Percentiles rank a stretch among this genome's conserved stretches.
phyloP scores from a whole-genome alignment of 2,329 filamentous ascomycete species.

The Daldinia sp. region DNA sequence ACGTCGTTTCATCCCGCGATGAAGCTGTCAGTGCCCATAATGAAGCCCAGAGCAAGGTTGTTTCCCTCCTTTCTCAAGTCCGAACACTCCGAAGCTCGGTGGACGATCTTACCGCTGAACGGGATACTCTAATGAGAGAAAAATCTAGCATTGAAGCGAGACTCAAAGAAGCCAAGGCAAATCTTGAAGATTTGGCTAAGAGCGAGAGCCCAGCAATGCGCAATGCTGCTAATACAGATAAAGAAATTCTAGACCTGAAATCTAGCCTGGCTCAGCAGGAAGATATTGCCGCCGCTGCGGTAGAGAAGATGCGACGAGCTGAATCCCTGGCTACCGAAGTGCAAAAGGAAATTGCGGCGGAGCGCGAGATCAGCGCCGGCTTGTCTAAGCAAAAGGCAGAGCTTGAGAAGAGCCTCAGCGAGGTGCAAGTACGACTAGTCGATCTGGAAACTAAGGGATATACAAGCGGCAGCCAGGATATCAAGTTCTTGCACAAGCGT shows the following conservation, averaged over 20 bases:
- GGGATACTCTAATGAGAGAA: constrained; percentile 86
- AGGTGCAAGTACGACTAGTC: constrained; percentile 88
- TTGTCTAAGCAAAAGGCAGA: constrained; percentile 91
- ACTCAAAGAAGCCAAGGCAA: constrained; percentile 86
- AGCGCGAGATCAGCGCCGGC: constrained; percentile 83
- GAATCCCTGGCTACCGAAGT: constrained; percentile 89
- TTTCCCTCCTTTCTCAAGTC: constrained; percentile 89
- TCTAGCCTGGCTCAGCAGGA: constrained; percentile 90
- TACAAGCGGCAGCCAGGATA: constrained; percentile 92
- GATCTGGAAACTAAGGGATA: constrained; percentile 98
- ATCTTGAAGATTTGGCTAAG: constrained; percentile 86
- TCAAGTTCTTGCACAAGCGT: constrained; percentile 92
- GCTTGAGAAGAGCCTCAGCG: constrained; percentile 90
- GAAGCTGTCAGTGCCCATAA: constrained; percentile 94
- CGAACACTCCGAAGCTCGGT: constrained; percentile 84
- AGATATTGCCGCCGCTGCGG: constrained; percentile 88
- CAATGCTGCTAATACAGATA: constrained; percentile 89
- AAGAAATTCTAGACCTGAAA: constrained; percentile 89
- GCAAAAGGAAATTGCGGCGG: constrained; percentile 89
- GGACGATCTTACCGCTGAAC: constrained; percentile 87
- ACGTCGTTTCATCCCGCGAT: constrained; percentile 90
- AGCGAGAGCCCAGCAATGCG: constrained; percentile 89
- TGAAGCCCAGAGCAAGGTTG: constrained; percentile 93
- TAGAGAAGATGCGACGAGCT: constrained; percentile 96
- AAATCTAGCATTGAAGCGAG: constrained; percentile 90